Evolutionary conservation across 257 asterid species (phyloP), one percentile per base, ranked within the genome.

Genomic region (Penstemon newberryi): DNA sequence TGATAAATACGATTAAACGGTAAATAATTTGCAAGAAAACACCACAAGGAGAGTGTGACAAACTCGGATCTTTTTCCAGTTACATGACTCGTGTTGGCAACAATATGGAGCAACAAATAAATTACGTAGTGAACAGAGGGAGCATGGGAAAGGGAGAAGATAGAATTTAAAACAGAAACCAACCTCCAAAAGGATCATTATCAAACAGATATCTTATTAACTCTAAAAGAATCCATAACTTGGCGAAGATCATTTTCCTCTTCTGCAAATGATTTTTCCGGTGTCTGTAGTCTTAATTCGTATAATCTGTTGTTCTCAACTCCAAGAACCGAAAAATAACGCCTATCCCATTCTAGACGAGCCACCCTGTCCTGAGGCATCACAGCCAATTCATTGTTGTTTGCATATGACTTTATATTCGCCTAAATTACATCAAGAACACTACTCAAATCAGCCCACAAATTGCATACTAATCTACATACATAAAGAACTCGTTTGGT

Each of bases 281-380:
- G 99, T 9, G 94, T 82, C 68, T 93, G 97, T 68, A 90, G 70
- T 73, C 99, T 78, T 57, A 89, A 63, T 58, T 78, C 92, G 45
- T 92, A 92, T 11, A 92, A 67, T 44, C 83, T 77, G 65, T 90
- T 92, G 81, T 92, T 92, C 84, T 88, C 98, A 58, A 90, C 98
- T 81, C 98, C 97, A 64, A 92, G 96, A 72, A 92, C 95, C 0
- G 98, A 88, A 58, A 90, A 95, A 63, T 92, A 92, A 65, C 90
- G 89, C 51, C 96, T 80, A 66, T 92, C 72, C 97, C 98, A 90
- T 77, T 92, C 98, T 72, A 88, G 71, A 62, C 89, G 79, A 47
- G 75, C 91, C 80, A 92, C 88, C 11, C 97, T 79, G 52, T 90
- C 87, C 70, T 86, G 66, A 50, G 99, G 99, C 97, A 91, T 91